Evolutionary conservation across 2,329 filamentous ascomycete species (phyloP), one percentile per base, ranked within the genome.

Genomic region (Aspergillus clavatus): DNA sequence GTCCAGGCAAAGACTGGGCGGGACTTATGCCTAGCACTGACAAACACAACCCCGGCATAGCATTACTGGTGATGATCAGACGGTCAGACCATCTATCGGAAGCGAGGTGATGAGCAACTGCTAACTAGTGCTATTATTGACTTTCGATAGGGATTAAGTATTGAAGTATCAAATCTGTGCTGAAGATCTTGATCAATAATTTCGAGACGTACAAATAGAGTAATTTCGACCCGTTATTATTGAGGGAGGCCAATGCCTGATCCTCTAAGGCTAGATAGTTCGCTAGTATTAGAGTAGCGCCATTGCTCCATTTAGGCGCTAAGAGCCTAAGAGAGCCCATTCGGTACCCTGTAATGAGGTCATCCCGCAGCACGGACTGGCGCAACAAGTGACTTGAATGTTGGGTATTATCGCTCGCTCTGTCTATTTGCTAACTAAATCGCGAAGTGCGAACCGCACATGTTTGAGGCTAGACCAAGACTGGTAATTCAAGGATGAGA

Each of bases 331-430:
- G 53, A 45, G 40, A 36, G 16, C 14, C 7, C 29, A 36, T 7
- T 26, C 35, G 35, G 52, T 53, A 53, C 52, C 45, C 51, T 51
- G 41, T 41, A 35, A 54, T 54, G 52, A 54, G 45, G 50, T 54
- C 52, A 54, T 50, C 33, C 27, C 40, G 46, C 42, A 43, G 50
- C 38, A 39, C 44, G 19, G 12, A 39, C 48, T 44, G 45, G 44
- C 10, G n/a, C 44, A 43, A 35, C 14, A 40, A n/a, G 44, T 49
- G 51, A 53, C 51, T 40, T 47, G 27, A 41, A 16, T 16, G 23
- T 19, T 6, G 44, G 47, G 50, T 50, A 40, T 5, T 12, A n/a
- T n/a, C n/a, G n/a, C n/a, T n/a, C n/a, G n/a, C n/a, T n/a, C n/a
- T n/a, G n/a, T n/a, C n/a, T n/a, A n/a, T n/a, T n/a, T n/a, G n/a